Base-by-base conservation (phyloP, 306 rosid species). In the Dalbergia oliveri region DNA sequence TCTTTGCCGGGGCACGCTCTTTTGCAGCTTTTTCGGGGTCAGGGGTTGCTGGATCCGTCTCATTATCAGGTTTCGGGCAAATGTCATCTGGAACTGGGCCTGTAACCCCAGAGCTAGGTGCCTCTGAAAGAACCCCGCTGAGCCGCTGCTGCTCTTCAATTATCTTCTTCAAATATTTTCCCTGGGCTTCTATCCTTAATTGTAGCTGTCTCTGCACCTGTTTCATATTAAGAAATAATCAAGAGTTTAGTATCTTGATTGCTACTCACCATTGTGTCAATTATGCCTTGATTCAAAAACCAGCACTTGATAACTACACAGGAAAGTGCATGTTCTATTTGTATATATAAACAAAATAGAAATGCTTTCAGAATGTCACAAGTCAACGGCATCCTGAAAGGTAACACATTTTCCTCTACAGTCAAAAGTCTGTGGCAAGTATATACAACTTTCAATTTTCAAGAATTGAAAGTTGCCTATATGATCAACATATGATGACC, bases 191-290 rank as follows among this genome's bases (percentile, higher is more conserved):
- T 75, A 95, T 95, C 54, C 99, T 87, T 50, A 91, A 80, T 56
- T 95, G 99, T 47, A 95, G 92, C 84, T 95, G 99, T 87, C 98
- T 93, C 86, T 95, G 99, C 19, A 95, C 99, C 99, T 95, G 95
- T 82, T 77, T 69, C 65, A 83, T 64, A 76, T 74, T 11, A 66
- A 34, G 34, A 37, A 59, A 49, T 3, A 23, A 39, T 62, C 68
- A 43, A 47, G 66, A 77, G 49, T 10, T 65, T 65, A 54, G 39
- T 57, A 65, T 68, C 59, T 58, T 65, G 56, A 57, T 50, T 79
- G 35, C 49, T 60, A 65, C 15, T 35, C 53, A 14, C 33, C 70
- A 69, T 65, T 75, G 59, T 63, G 59, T 45, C 45, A 33, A 66
- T 54, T 44, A 21, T 75, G 53, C 44, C 13, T 68, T 74, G 37